These are phyloP conservation scores for Purpureocillium lavendulum DNA, from an alignment of 2,329 filamentous ascomycete genomes.

Conservation along the genomic window DNA sequence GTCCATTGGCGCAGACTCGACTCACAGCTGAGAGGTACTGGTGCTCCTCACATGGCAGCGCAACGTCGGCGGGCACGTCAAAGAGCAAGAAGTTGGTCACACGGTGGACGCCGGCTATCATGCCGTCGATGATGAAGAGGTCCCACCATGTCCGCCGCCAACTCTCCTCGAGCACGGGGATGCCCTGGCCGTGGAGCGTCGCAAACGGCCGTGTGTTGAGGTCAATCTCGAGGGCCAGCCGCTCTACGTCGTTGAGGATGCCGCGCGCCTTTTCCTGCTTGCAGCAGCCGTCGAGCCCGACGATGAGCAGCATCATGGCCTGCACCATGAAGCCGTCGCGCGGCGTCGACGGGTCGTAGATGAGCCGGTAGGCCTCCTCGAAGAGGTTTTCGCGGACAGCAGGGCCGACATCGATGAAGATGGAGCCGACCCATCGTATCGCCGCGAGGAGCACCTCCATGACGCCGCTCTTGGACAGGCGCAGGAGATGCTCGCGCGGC, in stretches of 20 bases:
- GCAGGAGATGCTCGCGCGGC: slow-evolving; percentile 41
- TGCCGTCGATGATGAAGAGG: slow-evolving; percentile 69
- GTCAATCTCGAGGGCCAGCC: slow-evolving; percentile 66
- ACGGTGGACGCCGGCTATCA: slow-evolving; percentile 73
- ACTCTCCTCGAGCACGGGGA: slow-evolving; percentile 68
- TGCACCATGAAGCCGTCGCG: slow-evolving; percentile 63
- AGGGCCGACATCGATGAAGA: slow-evolving; percentile 42
- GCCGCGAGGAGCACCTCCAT: slow-evolving; percentile 43
- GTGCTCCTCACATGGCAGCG: slow-evolving; percentile 75
- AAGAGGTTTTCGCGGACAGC: slow-evolving; percentile 37
- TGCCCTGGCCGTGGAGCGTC: slow-evolving; percentile 50
- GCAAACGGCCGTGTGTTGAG: slow-evolving; percentile 66
- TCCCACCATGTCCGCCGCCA: slow-evolving; percentile 91
- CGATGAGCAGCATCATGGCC: slow-evolving; percentile 66
- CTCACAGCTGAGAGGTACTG: slow-evolving; percentile 55
- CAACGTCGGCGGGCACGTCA: slow-evolving; percentile 58
- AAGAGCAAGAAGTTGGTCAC: slow-evolving; percentile 63
- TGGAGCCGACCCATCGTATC: slow-evolving; percentile 47
- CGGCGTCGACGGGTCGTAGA: slow-evolving; percentile 35
- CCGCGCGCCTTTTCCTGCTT: slow-evolving; percentile 61
- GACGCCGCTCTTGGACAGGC: slow-evolving; percentile 37
- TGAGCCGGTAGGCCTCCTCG: slow-evolving; percentile 47
- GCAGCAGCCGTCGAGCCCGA: slow-evolving; percentile 70
- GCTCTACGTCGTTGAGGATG: slow-evolving; percentile 59
- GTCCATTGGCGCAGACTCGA: no score